These are phyloP conservation scores for Boletus holoroseus DNA, from an alignment of 1,284 basidiomycete genomes.

Conservation along the genomic window DNA sequence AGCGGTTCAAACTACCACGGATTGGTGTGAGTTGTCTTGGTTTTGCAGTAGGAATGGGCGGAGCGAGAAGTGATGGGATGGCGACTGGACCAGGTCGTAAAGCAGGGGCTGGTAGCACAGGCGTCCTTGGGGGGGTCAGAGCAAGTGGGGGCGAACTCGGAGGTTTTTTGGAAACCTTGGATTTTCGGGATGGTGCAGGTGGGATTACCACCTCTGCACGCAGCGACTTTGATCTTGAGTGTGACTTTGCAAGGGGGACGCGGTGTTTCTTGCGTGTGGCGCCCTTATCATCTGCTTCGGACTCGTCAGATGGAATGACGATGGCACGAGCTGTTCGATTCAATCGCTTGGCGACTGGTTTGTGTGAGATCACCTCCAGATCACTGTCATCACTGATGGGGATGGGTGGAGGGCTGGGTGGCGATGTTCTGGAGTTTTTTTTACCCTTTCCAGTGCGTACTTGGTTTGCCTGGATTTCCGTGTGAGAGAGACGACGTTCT, in stretches of 20 bases:
- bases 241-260: constrained; percentile 14
- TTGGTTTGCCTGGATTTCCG: constrained; percentile 32
- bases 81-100: constrained; percentile 3
- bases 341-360: constrained; percentile 15
- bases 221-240: constrained; percentile 15
- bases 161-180: constrained; percentile 6
- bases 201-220: constrained; percentile 40
- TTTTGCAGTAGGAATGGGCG: constrained; percentile 35
- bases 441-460: constrained; percentile 11
- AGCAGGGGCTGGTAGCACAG: constrained; percentile 1
- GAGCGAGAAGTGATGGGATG: constrained; percentile 8
- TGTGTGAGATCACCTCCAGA: constrained; percentile 14
- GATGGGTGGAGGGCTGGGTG: constrained; percentile 14
- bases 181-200: constrained; percentile 16
- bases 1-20: constrained; percentile 38
- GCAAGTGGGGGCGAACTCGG: neutral
- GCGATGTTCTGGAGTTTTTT: neutral
- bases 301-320: constrained; percentile 42
- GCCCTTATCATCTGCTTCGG: constrained; percentile 29
- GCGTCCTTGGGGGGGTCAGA: constrained; percentile 7
- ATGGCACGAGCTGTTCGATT: constrained; percentile 26
- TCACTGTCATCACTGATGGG: constrained; percentile 31
- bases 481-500: constrained; percentile 47
- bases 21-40: constrained; percentile 64
- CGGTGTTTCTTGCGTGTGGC: constrained; percentile 4